phyloP scores from a whole-genome alignment of 148 eudicot species.

The Vaccinium myrtillus region DNA sequence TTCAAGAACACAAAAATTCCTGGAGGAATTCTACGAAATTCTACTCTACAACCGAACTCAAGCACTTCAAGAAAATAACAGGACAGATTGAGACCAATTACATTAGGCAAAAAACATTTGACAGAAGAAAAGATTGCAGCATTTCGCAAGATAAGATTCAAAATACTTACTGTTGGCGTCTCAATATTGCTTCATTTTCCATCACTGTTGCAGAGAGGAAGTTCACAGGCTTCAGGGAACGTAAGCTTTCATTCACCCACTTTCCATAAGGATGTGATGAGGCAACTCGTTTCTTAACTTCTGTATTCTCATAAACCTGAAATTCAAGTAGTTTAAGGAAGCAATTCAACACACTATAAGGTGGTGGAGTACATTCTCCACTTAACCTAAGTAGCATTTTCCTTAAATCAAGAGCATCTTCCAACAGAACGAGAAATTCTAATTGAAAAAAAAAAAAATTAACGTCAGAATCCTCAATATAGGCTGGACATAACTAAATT shows the following conservation, averaged over 20 bases:
- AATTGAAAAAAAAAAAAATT: not conserved
- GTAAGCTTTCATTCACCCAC: slow-evolving; percentile 82
- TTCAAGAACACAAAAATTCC: not conserved
- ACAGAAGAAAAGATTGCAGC: not conserved
- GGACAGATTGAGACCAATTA: not conserved
- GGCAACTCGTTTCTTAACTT: slow-evolving; percentile 92
- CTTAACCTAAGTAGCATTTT: not conserved
- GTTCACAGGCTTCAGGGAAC: slow-evolving; percentile 65
- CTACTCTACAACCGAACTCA: not conserved
- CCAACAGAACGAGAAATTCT: not conserved
- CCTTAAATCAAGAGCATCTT: not conserved
- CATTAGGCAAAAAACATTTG: not conserved
- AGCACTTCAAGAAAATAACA: not conserved
- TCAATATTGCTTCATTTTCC: slow-evolving; percentile 81
- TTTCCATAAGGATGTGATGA: slow-evolving; percentile 78
- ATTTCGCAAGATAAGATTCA: slow-evolving; percentile 12
- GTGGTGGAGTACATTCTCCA: not conserved
- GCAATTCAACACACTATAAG: not conserved
- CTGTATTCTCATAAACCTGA: slow-evolving; percentile 96
- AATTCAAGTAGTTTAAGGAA: slow-evolving; percentile 10
- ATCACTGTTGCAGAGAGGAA: slow-evolving; percentile 65
- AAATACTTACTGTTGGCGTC: slow-evolving; percentile 82
- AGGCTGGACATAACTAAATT: not conserved
- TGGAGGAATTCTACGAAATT: not conserved
- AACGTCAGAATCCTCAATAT: not conserved